Evolutionary conservation across 805 yeast species (phyloP).

Genomic region (Teunomyces tritomae): DNA sequence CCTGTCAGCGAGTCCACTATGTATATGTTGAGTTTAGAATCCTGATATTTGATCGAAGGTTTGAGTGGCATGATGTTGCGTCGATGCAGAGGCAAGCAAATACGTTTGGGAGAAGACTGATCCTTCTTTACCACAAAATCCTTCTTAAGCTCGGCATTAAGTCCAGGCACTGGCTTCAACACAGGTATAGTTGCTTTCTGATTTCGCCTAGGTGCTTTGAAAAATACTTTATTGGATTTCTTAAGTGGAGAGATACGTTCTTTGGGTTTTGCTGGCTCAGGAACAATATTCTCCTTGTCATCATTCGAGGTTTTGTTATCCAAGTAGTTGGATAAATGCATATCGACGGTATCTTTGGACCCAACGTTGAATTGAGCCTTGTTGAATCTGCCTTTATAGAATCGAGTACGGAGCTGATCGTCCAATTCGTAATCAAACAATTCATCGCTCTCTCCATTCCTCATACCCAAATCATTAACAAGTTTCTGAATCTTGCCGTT

Average conservation of each 20-base stretch:
- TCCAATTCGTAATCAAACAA: slow-evolving; percentile 28
- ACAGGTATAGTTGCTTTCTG: slow-evolving; percentile 22
- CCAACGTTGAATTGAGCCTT: slow-evolving; percentile 15
- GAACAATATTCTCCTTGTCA: slow-evolving; percentile 31
- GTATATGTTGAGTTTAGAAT: slow-evolving; percentile 33
- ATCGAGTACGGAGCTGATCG: slow-evolving; percentile 33
- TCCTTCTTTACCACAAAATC: slow-evolving; percentile 11
- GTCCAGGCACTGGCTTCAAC: slow-evolving; percentile 22
- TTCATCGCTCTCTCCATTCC: slow-evolving; percentile 18
- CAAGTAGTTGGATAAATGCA: slow-evolving; percentile 25
- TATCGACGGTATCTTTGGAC: slow-evolving; percentile 29
- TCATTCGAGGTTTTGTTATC: slow-evolving; percentile 9
- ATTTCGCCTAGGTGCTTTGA: slow-evolving; percentile 16
- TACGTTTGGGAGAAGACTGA: slow-evolving; percentile 40
- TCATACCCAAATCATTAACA: slow-evolving; percentile 30
- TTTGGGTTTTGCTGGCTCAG: neutral
- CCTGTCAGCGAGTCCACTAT: slow-evolving; percentile 65
- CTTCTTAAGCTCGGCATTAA: slow-evolving; percentile 13
- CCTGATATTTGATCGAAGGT: slow-evolving; percentile 28
- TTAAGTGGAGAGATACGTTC: slow-evolving; percentile 12
- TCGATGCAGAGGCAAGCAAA: slow-evolving; percentile 43
- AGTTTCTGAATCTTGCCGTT: slow-evolving; percentile 39
- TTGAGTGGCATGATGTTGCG: slow-evolving; percentile 20
- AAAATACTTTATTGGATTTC: slow-evolving; percentile 19
- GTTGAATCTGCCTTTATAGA: slow-evolving; percentile 34